Evolutionary conservation across 495 filamentous ascomycete genomes (phyloP), one percentile per base, ranked within the genome.

Genomic region (Hypoxylon intermedium): DNA sequence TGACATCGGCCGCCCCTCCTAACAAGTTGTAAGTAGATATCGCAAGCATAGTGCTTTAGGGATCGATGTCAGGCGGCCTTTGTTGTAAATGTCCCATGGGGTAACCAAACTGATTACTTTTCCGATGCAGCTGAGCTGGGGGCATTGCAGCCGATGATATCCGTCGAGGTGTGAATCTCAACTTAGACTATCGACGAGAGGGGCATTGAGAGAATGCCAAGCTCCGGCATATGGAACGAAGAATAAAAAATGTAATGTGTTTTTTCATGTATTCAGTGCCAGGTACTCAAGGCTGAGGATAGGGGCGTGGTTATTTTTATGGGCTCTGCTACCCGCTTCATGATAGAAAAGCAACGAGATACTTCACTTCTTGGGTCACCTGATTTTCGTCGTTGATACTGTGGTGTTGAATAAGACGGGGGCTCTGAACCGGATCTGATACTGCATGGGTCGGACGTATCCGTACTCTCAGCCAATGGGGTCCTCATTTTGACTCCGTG

Each of bases 291-390:
- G 46, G 55, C 30, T 16, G 23, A 46, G 46, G 46, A 38, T 57
- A 52, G 47, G 62, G 46, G 38, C 34, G 44, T 41, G 36, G 56
- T 28, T 53, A 46, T 52, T 45, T 11, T 43, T 20, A 57, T 45
- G 44, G 56, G 42, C 30, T 67, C 41, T 63, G 38, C 42, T 16
- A 26, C 41, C 43, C 37, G 53, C 41, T 48, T 48, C 21, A 33
- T 30, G 53, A 50, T 62, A 62, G 48, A 62, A 67, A 58, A 53
- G 45, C 28, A 67, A 67, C 54, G 63, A n/a, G n/a, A 12, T 41
- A 62, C 6, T 38, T 15, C n/a, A n/a, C 40, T 15, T 26, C 49
- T n/a, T 36, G 26, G 26, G 26, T 36, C 52, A 49, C 21, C 26
- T 24, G 51, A 23, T 5, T 15, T 24, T 11, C n/a, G 30, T 20